These are phyloP conservation scores for Orbilia javanica DNA, from an alignment of 2,329 filamentous ascomycete genomes.

Conservation along the genomic window DNA sequence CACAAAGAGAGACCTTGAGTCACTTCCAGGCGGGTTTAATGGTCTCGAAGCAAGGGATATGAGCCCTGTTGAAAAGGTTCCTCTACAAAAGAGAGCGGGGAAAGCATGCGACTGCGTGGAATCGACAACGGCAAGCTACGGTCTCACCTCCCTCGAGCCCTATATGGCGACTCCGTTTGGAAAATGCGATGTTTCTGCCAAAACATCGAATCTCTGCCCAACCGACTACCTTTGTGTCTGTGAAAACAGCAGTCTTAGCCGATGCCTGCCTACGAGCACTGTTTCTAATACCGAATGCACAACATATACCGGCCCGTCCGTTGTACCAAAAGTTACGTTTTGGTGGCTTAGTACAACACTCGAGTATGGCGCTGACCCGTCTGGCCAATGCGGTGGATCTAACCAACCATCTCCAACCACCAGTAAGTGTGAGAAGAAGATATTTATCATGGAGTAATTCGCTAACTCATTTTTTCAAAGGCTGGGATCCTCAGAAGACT, in stretches of 20 bases:
- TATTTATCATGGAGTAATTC: not conserved
- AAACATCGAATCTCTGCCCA: conserved; percentile 42
- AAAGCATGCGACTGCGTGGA: conserved; percentile 17
- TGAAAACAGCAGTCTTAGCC: conserved; percentile 16
- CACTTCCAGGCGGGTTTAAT: not conserved
- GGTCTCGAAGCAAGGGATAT: conserved; percentile 23
- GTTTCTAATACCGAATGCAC: conserved; percentile 18
- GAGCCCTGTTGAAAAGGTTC: not conserved
- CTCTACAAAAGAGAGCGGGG: conserved; percentile 24
- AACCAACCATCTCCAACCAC: conserved; percentile 1
- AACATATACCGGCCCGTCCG: conserved; percentile 18
- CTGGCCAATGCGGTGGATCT: conserved; percentile 51
- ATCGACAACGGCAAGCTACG: conserved; percentile 7
- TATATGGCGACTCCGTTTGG: conserved; percentile 53
- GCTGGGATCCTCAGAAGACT: conserved; percentile 30
- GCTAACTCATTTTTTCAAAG: conserved; percentile 16
- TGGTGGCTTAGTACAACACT: conserved; percentile 38
- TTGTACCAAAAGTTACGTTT: not conserved
- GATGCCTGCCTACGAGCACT: conserved; percentile 36
- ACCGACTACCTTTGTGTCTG: conserved; percentile 38
- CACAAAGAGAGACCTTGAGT: conserved; percentile 5
- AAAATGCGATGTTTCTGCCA: conserved; percentile 3
- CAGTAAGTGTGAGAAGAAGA: conserved; percentile 9
- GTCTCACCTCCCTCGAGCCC: conserved; percentile 12
- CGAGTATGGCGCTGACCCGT: conserved; percentile 33